These are phyloP conservation scores for Hypoxylon sp. DNA, from an alignment of 2,329 filamentous ascomycete species.

Conservation along the genomic window DNA sequence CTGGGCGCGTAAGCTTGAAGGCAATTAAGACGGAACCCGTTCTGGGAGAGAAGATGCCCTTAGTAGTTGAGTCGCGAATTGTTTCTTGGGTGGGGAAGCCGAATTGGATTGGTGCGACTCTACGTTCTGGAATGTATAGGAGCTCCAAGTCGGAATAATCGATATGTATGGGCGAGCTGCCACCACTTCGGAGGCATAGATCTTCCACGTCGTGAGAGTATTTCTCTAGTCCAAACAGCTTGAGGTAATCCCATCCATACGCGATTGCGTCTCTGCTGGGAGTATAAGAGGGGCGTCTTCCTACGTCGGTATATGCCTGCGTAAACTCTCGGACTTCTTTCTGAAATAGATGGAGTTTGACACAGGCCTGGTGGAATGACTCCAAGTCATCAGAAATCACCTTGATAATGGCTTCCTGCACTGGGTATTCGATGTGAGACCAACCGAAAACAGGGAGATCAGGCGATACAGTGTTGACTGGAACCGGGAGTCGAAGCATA, in stretches of 20 bases:
- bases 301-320: background rate
- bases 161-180: conserved; percentile 4
- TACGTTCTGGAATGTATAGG: background rate
- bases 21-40: background rate
- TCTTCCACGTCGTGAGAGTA: no score
- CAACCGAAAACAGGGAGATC: background rate
- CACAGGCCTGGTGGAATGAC: conserved; percentile 11
- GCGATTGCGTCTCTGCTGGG: background rate
- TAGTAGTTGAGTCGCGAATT: background rate
- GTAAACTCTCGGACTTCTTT: conserved; percentile 10
- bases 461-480: background rate
- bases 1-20: background rate
- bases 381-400: background rate
- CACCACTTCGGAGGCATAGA: no score
- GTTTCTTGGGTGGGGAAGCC: background rate
- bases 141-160: background rate
- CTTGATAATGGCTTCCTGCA: conserved; percentile 17
- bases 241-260: conserved; percentile 21
- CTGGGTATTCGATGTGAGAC: conserved; percentile 17
- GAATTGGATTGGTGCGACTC: background rate
- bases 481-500: background rate
- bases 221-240: background rate
- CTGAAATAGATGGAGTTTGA: background rate
- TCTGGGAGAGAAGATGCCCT: background rate
- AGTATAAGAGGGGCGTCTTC: no score